These are phyloP conservation scores for Daldinia caldariorum DNA, from an alignment of 495 filamentous ascomycete species.

Conservation along the genomic window DNA sequence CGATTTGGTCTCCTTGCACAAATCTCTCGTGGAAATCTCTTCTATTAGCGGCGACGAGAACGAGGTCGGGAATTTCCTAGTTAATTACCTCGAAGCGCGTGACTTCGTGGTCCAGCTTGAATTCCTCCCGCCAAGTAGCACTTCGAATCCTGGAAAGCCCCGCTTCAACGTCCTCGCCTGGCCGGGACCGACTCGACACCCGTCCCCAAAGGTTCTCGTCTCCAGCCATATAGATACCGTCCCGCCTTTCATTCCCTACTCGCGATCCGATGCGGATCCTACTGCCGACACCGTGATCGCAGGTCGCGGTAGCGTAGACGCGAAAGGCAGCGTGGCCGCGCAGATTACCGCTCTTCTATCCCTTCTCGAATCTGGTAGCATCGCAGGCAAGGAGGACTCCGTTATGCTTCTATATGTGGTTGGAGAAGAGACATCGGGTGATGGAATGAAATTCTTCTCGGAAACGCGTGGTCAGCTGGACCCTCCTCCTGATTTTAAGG, in stretches of 20 bases:
- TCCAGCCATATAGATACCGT: constrained; percentile 78
- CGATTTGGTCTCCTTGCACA: constrained; percentile 78
- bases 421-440: constrained; percentile 82
- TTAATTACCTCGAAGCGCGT: constrained; percentile 64
- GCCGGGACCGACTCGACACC: constrained; percentile 58
- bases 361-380: constrained; percentile 59
- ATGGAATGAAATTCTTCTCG: constrained; percentile 82
- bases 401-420: constrained; percentile 88
- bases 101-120: constrained; percentile 68
- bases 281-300: constrained; percentile 54
- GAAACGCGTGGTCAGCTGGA: constrained; percentile 61
- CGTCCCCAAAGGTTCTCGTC: constrained; percentile 70
- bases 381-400: constrained; percentile 52
- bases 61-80: constrained; percentile 73
- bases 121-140: constrained; percentile 67
- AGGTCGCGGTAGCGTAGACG: constrained; percentile 89
- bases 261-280: constrained; percentile 57
- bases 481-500: constrained; percentile 46
- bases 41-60: constrained; percentile 82
- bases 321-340: constrained; percentile 86
- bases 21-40: constrained; percentile 74
- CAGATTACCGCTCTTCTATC: constrained; percentile 75
- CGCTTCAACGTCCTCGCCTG: constrained; percentile 82
- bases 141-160: constrained; percentile 50
- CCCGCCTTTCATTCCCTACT: constrained; percentile 77